phyloP scores from a whole-genome alignment of 129 eudicot species.

The Gnaphalium uliginosum region DNA sequence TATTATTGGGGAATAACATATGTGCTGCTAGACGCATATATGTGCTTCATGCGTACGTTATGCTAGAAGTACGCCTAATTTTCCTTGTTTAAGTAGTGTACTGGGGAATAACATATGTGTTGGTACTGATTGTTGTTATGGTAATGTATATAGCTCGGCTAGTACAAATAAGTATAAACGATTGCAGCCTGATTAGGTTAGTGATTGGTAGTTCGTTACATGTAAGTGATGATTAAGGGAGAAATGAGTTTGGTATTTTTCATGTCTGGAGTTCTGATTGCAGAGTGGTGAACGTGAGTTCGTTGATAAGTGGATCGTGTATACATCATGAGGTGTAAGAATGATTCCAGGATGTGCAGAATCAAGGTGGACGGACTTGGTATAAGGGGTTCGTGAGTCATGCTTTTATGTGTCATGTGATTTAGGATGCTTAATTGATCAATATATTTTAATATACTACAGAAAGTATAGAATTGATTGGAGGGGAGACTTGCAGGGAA shows the following conservation, averaged over 20 bases:
- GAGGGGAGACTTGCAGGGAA: too few species aligned
- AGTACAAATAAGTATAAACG: background rate
- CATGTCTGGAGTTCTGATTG: constrained; percentile 7
- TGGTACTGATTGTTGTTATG: background rate
- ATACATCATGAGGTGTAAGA: constrained; percentile 14
- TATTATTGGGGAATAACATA: background rate
- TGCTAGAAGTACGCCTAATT: background rate
- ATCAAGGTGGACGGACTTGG: background rate
- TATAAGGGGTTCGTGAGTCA: background rate
- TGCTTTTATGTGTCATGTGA: background rate
- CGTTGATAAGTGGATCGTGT: constrained; percentile 1
- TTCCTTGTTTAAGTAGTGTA: too few species aligned
- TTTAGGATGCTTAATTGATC: background rate
- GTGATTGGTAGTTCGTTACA: background rate
- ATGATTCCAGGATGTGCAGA: constrained; percentile 9
- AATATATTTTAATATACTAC: background rate
- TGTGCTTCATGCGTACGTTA: background rate
- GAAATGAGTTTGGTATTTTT: background rate
- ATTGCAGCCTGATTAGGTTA: background rate
- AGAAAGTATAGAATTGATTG: background rate
- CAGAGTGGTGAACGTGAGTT: constrained; percentile 17
- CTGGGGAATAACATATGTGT: background rate
- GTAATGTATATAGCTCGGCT: background rate
- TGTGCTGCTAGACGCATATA: background rate
- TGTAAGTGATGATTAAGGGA: background rate